Evolutionary conservation across 225 moss, liverwort and hornwort species (phyloP).

Genomic region (Polytrichum commune): DNA sequence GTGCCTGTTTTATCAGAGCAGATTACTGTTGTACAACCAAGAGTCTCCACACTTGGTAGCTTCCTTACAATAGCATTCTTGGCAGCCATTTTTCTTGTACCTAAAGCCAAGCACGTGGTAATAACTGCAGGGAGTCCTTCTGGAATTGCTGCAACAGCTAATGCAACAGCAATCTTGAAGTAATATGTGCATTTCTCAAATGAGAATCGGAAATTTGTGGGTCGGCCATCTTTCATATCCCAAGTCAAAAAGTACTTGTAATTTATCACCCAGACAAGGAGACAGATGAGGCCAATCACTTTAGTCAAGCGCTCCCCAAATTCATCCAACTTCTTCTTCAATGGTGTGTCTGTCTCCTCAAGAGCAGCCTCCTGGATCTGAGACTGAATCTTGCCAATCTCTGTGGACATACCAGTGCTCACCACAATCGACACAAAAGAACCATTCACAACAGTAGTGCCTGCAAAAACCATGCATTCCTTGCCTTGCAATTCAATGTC

Average conservation of each 20-base stretch:
- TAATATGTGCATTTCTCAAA: constrained; percentile 98
- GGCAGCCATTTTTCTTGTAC: constrained; percentile 93
- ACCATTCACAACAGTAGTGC: constrained; percentile 85
- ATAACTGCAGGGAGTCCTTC: constrained; percentile 96
- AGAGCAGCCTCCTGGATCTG: constrained; percentile 93
- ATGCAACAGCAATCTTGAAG: constrained; percentile 93
- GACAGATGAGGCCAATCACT: constrained; percentile 85
- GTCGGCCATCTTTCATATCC: constrained; percentile 64
- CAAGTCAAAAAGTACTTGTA: constrained; percentile 94
- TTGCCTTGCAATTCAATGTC: constrained; percentile 92
- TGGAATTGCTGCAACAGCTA: constrained; percentile 96
- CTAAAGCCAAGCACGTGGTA: constrained; percentile 90
- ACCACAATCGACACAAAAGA: constrained; percentile 65
- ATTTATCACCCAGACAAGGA: constrained; percentile 95
- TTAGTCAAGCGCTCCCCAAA: constrained; percentile 85
- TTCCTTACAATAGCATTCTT: constrained; percentile 97
- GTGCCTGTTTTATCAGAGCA: constrained; percentile 99
- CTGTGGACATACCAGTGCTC: constrained; percentile 80
- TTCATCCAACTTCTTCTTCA: constrained; percentile 92
- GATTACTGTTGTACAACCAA: constrained; percentile 94
- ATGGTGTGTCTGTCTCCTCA: constrained; percentile 85
- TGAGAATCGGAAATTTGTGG: constrained; percentile 67
- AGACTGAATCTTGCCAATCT: constrained; percentile 94
- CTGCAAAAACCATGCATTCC: constrained; percentile 78
- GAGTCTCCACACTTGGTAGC: constrained; percentile 88